These are phyloP conservation scores for Tolypocladium album DNA, from an alignment of 2,329 filamentous ascomycete species.

Conservation along the genomic window DNA sequence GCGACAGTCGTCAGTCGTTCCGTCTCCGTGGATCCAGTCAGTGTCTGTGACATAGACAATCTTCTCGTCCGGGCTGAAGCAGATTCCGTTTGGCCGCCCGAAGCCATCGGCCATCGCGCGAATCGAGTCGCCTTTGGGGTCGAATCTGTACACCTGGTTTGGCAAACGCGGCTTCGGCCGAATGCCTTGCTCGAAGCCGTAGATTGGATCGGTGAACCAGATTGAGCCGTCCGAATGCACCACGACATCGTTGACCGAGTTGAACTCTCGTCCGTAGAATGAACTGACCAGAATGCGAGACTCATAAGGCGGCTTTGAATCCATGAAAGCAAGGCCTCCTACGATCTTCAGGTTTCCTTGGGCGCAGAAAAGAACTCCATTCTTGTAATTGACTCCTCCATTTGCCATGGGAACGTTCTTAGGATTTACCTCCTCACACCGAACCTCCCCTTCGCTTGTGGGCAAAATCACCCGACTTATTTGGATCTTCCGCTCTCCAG, in stretches of 20 bases:
- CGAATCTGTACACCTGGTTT: slow-evolving; percentile 36
- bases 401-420: slow-evolving; percentile 32
- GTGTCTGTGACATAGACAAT: slow-evolving; percentile 35
- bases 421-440: slow-evolving; percentile 21
- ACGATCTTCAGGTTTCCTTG: slow-evolving; percentile 19
- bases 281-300: slow-evolving; percentile 20
- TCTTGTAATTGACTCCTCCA: slow-evolving; percentile 34
- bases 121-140: slow-evolving; percentile 23
- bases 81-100: slow-evolving; percentile 32
- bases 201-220: slow-evolving; percentile 40
- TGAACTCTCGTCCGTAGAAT: slow-evolving; percentile 34
- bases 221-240: slow-evolving; percentile 29
- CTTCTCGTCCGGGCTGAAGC: slow-evolving; percentile 33
- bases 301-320: slow-evolving; percentile 17
- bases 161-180: slow-evolving; percentile 31
- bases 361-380: slow-evolving; percentile 28
- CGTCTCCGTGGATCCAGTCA: slow-evolving; percentile 21
- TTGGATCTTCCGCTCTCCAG: slow-evolving; percentile 14
- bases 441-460: slow-evolving; percentile 3
- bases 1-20: slow-evolving; percentile 15
- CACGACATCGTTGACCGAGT: slow-evolving; percentile 38
- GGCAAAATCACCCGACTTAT: slow-evolving; percentile 16
- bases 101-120: slow-evolving; percentile 37
- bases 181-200: slow-evolving; percentile 36
- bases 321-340: slow-evolving; percentile 22